Evolutionary conservation across 805 yeast species (phyloP), one percentile per base, ranked within the genome.

Genomic region (Scheffersomyces spartinae): DNA sequence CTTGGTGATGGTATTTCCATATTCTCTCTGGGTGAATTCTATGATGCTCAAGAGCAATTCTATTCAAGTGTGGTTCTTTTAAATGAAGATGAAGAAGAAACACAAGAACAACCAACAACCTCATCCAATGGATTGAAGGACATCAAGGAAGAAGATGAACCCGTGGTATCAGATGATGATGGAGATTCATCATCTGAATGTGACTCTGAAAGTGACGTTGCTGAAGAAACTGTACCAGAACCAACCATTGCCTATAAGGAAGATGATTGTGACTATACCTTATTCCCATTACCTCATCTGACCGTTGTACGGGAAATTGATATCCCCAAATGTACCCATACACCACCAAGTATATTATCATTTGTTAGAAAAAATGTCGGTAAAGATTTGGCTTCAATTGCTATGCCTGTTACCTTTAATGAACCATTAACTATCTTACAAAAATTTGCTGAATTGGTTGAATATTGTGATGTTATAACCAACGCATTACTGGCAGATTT

Each of bases 381-480:
- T 12, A 88, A 86, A 43, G 97, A 88, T 49, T 48, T 91, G 30
- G 65, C 85, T 0, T 64, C 84, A 1, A 68, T 86, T 23, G 75
- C 95, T 0, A 85, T 88, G 86, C 98, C 98, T 1, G 94, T 91
- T 6, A 75, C 91, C 2, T 69, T 85, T 28, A 91, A 91, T 53
- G 98, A 91, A 50, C 98, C 98, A 0, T 46, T 88, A 13, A 71
- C 93, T 0, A 71, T 81, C 15, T 59, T 88, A 29, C 95, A 91
- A 47, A 69, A 74, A 34, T 71, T 76, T 38, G 64, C 91, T 0
- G 98, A 91, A 48, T 49, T 73, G 23, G 63, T 81, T 43, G 98
- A 91, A 49, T 83, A 83, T 47, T 50, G 81, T 17, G 56, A 68
- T 22, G 43, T 91, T 20, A 55, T 91, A 22, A 73, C 74, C 34